Evolutionary conservation across 805 yeast genomes (phyloP).

Genomic region (Myxozyma udenii): DNA sequence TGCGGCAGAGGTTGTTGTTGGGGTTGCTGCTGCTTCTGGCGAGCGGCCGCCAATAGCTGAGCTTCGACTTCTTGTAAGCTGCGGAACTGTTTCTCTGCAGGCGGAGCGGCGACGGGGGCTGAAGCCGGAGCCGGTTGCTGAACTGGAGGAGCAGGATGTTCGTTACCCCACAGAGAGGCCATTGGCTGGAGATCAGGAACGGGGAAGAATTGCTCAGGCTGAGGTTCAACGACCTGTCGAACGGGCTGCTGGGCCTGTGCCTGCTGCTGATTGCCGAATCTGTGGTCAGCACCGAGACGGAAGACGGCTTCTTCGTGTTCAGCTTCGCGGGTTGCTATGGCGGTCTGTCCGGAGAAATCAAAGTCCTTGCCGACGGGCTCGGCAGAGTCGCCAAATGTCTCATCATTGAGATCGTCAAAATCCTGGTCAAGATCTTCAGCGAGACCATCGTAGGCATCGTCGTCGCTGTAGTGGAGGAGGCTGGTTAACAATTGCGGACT

Average conservation of each 20-base stretch:
- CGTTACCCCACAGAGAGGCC: conserved; percentile 65
- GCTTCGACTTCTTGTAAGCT: conserved; percentile 86
- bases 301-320: conserved; percentile 33
- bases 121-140: background rate
- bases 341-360: conserved; percentile 52
- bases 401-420: conserved; percentile 77
- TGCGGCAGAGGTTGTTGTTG: conserved; percentile 1
- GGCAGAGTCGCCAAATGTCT: conserved; percentile 62
- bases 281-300: conserved; percentile 26
- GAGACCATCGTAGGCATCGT: conserved; percentile 76
- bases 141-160: conserved; percentile 1
- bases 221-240: conserved; percentile 44
- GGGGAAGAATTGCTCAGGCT: conserved; percentile 7
- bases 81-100: conserved; percentile 47
- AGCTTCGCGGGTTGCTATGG: conserved; percentile 34
- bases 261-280: background rate
- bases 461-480: conserved; percentile 34
- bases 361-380: conserved; percentile 59
- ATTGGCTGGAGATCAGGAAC: conserved; percentile 54
- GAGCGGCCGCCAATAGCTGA: conserved; percentile 48
- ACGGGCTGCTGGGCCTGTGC: conserved; percentile 37
- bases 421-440: conserved; percentile 62
- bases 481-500: background rate
- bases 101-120: conserved; percentile 27
- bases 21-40: conserved; percentile 19